These are phyloP conservation scores for Eragrostis curvula DNA, from an alignment of 176 grass and related monocot species.

Conservation along the genomic window DNA sequence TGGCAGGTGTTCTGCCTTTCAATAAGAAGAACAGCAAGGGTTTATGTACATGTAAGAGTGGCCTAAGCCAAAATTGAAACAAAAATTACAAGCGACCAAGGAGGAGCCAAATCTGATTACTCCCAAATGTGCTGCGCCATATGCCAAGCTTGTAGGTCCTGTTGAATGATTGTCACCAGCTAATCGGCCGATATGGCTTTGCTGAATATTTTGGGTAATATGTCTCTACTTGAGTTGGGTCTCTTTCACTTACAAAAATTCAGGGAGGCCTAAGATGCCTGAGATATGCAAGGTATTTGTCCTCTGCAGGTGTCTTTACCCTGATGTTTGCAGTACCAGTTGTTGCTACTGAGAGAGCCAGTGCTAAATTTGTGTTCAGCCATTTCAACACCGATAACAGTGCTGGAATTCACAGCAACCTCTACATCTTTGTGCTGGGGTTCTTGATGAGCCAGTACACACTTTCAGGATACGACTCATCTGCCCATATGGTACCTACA, in stretches of 20 bases:
- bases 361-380: conserved; percentile 79
- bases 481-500: conserved; percentile 69
- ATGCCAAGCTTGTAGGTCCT: no score
- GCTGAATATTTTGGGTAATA: conserved; percentile 81
- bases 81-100: no score
- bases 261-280: no score
- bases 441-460: conserved; percentile 95
- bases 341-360: conserved; percentile 81
- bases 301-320: conserved; percentile 68
- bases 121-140: no score
- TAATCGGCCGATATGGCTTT: no score
- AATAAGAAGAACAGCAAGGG: no score
- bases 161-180: no score
- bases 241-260: not conserved
- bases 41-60: no score
- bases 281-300: not conserved
- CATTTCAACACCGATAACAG: conserved; percentile 81
- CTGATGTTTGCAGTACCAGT: conserved; percentile 76
- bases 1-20: no score
- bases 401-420: conserved; percentile 77
- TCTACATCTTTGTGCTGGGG: conserved; percentile 84
- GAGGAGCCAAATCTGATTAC: no score
- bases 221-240: not conserved
- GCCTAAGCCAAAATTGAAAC: no score
- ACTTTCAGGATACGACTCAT: conserved; percentile 80